phyloP scores from a whole-genome alignment of 805 yeast species.

The Priceomyces carsonii region DNA sequence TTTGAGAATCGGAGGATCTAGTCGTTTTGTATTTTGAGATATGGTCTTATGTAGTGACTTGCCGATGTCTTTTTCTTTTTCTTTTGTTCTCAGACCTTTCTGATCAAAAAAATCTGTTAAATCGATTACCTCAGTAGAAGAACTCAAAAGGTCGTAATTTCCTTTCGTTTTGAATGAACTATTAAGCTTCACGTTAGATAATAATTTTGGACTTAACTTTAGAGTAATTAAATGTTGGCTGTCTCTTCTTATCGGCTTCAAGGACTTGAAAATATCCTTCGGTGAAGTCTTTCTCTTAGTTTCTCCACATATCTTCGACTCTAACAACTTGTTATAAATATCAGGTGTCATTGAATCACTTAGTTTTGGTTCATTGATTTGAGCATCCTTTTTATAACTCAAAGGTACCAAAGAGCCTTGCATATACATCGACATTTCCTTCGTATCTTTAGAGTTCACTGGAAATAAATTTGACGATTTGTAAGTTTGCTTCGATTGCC shows the following conservation, averaged over 20 bases:
- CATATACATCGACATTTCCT: no score
- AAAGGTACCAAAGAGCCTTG: no score
- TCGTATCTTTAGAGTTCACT: background rate
- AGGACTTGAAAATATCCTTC: constrained; percentile 53
- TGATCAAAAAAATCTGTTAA: background rate
- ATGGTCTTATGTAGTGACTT: constrained; percentile 37
- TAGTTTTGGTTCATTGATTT: constrained; percentile 1
- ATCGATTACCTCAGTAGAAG: background rate
- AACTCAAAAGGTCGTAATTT: constrained; percentile 7
- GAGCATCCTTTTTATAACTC: constrained; percentile 1
- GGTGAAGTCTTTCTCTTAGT: constrained; percentile 26
- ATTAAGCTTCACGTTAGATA: constrained; percentile 27
- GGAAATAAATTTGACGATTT: no score
- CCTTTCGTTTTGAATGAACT: constrained; percentile 32
- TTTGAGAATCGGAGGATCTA: constrained; percentile 31
- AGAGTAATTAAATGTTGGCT: constrained; percentile 18
- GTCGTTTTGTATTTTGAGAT: constrained; percentile 26
- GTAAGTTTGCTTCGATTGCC: background rate
- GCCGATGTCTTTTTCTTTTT: background rate
- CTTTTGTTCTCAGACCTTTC: background rate
- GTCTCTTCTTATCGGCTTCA: constrained; percentile 22
- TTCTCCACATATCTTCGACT: constrained; percentile 18
- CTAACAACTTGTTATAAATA: constrained; percentile 10
- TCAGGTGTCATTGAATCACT: constrained; percentile 1
- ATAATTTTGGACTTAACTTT: constrained; percentile 22